phyloP scores from a whole-genome alignment of 2,329 filamentous ascomycete genomes.

The Plectosphaerella sp. region DNA sequence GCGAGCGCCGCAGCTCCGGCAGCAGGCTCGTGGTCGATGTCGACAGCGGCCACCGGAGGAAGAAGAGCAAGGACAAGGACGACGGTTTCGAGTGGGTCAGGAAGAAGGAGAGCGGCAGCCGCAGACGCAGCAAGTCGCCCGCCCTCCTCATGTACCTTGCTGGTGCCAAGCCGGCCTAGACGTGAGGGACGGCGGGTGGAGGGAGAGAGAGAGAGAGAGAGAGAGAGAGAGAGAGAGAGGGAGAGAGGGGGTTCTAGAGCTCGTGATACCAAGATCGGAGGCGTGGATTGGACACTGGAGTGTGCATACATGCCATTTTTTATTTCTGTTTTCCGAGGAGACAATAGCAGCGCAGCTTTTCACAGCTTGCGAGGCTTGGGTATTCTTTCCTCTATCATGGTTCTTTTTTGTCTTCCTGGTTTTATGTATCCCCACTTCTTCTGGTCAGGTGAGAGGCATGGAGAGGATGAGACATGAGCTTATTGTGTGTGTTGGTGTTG shows the following conservation, averaged over 20 bases:
- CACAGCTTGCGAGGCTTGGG: too few relatives aligned
- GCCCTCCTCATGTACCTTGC: slow-evolving; percentile 54
- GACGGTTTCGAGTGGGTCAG: slow-evolving; percentile 52
- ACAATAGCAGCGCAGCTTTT: too few relatives aligned
- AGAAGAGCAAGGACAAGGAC: slow-evolving; percentile 34
- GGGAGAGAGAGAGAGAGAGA: too few relatives aligned
- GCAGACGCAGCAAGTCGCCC: slow-evolving; percentile 52
- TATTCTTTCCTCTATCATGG: too few relatives aligned
- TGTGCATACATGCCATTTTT: too few relatives aligned
- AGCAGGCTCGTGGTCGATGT: slow-evolving; percentile 40
- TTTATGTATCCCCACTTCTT: not conserved
- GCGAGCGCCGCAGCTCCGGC: slow-evolving; percentile 42
- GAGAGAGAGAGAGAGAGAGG: too few relatives aligned
- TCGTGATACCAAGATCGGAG: too few relatives aligned
- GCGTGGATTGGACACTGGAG: too few relatives aligned
- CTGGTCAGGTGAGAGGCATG: not conserved
- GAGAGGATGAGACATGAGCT: not conserved
- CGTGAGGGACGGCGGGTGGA: too few relatives aligned
- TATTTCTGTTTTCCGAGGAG: too few relatives aligned
- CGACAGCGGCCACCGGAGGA: slow-evolving; percentile 23
- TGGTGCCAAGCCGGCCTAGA: slow-evolving; percentile 39
- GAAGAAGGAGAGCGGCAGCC: slow-evolving; percentile 42
- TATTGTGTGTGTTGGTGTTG: too few relatives aligned
- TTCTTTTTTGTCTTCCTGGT: not conserved
- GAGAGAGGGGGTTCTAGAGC: too few relatives aligned